These are phyloP conservation scores for Coemansia sp. DNA, from an alignment of 192 early-diverging fungal species.

Conservation along the genomic window DNA sequence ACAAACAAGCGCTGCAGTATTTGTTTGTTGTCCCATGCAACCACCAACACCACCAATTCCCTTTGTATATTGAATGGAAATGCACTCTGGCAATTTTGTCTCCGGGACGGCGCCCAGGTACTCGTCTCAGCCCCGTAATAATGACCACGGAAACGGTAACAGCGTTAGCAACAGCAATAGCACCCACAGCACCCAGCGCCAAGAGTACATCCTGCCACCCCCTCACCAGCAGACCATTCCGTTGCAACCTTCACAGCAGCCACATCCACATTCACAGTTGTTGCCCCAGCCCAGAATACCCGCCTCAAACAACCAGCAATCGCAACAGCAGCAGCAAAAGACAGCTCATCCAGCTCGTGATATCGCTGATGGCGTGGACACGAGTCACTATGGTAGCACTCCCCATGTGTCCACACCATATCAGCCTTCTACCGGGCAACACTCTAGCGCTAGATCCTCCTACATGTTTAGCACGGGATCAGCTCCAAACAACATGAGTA, in stretches of 20 bases:
- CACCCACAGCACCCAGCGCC: not conserved
- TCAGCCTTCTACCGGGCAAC: conserved; percentile 2
- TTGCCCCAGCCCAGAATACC: conserved; percentile 4
- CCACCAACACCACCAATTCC: not conserved
- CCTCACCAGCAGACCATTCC: no score
- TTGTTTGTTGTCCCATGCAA: not conserved
- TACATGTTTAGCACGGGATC: not conserved
- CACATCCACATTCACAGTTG: conserved; percentile 6
- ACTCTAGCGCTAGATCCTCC: not conserved
- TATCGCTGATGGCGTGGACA: not conserved
- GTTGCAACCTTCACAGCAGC: not conserved
- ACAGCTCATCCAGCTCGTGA: not conserved
- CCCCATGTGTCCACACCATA: not conserved
- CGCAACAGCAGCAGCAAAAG: conserved; percentile 10
- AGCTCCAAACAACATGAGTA: not conserved
- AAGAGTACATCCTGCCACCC: no score
- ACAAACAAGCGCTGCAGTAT: not conserved
- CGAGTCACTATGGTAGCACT: not conserved
- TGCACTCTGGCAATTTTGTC: conserved; percentile 7
- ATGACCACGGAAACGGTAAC: not conserved
- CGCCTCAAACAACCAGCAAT: conserved; percentile 8
- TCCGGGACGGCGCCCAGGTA: not conserved
- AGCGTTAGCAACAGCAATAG: conserved; percentile 11
- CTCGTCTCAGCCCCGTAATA: not conserved
- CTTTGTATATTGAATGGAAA: not conserved